Percentiles rank a stretch among this genome's conserved stretches.
These are phyloP conservation scores for Gaultheria prostrata DNA, from an alignment of 148 eudicot species.

Conservation along the genomic window DNA sequence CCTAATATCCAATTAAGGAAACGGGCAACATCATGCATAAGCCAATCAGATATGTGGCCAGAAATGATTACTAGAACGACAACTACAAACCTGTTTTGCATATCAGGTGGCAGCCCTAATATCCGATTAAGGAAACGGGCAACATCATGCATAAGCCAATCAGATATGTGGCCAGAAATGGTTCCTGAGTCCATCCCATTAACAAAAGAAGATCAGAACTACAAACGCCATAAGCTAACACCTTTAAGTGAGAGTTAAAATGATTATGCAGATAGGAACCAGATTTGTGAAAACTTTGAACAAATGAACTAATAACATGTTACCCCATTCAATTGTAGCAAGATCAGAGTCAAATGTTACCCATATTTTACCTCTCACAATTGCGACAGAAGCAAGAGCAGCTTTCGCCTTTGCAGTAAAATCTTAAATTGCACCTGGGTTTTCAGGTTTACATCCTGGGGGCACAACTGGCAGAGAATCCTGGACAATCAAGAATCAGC, in stretches of 20 bases:
- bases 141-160: constrained; percentile 95
- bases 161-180: constrained; percentile 73
- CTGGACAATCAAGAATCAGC: constrained; percentile 32
- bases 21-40: constrained; percentile 89
- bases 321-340: background rate
- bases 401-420: constrained; percentile 76
- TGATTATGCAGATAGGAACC: background rate
- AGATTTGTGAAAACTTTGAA: background rate
- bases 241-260: background rate
- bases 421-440: constrained; percentile 69
- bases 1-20: constrained; percentile 90
- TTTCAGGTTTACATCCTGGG: constrained; percentile 82
- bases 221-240: background rate
- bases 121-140: constrained; percentile 90
- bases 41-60: too few species aligned
- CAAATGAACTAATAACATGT: background rate
- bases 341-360: constrained; percentile 31
- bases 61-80: background rate
- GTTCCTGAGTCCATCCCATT: constrained; percentile 76
- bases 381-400: constrained; percentile 91
- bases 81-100: constrained; percentile 71
- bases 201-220: constrained; percentile 23
- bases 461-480: constrained; percentile 79
- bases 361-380: constrained; percentile 67
- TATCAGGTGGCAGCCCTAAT: constrained; percentile 88